Percentiles rank a stretch among this genome's conserved stretches.
These are phyloP conservation scores for Rubia tinctorum DNA, from an alignment of 305 asterid genomes.

Conservation along the genomic window DNA sequence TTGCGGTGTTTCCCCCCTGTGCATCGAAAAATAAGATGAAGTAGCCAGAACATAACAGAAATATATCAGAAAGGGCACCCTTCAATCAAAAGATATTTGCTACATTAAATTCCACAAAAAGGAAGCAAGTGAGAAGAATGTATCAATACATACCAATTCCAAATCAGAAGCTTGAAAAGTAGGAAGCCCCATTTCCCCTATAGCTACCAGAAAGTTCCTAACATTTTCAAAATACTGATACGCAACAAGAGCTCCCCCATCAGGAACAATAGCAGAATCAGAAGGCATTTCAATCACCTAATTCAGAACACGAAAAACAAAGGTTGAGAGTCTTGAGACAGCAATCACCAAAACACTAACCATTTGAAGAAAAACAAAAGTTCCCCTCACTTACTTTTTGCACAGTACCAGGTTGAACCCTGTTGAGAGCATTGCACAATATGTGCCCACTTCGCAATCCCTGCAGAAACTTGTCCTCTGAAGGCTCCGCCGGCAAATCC, in stretches of 20 bases:
- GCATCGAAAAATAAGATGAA: slow-evolving; percentile 11
- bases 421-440: slow-evolving; percentile 89
- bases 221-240: slow-evolving; percentile 91
- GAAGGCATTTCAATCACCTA: slow-evolving; percentile 90
- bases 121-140: background rate
- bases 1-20: slow-evolving; percentile 84
- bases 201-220: slow-evolving; percentile 78
- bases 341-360: background rate
- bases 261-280: slow-evolving; percentile 60
- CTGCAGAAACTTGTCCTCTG: slow-evolving; percentile 81
- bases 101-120: background rate
- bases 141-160: slow-evolving; percentile 52
- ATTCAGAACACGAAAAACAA: slow-evolving; percentile 24
- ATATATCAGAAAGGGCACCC: background rate
- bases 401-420: slow-evolving; percentile 72
- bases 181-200: slow-evolving; percentile 81
- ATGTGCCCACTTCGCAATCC: slow-evolving; percentile 87
- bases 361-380: slow-evolving; percentile 6
- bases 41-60: slow-evolving; percentile 2
- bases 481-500: slow-evolving; percentile 85
- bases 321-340: slow-evolving; percentile 6
- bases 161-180: slow-evolving; percentile 93
- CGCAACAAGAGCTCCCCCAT: slow-evolving; percentile 95
- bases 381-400: slow-evolving; percentile 54
- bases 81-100: background rate